Evolutionary conservation across 306 rosid species (phyloP), one percentile per base, ranked within the genome.

Genomic region (Abrus pulchellus): DNA sequence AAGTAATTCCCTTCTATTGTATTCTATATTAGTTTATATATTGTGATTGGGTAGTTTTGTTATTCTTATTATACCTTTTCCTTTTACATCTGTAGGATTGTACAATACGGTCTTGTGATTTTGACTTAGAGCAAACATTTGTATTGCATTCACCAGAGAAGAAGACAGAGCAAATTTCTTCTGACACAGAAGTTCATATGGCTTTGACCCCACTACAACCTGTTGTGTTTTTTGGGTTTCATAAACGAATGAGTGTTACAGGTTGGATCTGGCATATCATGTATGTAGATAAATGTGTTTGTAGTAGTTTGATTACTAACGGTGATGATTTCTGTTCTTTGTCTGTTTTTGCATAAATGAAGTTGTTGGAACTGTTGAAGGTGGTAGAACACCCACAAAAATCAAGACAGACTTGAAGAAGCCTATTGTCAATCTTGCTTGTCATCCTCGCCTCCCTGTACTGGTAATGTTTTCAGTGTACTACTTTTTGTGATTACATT

Each of bases 301-400:
- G 49, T 74, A 11, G 34, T 74, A 70, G 52, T 70, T 56, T 78
- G 72, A 70, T 47, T 43, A 74, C 75, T 50, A 48, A 59, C 53
- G 47, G 44, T 65, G 69, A 71, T 14, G 30, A 33, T 54, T 64
- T 72, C 54, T 65, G 59, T 57, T 78, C 41, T 80, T 75, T 38
- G 47, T 68, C 76, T 82, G 73, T 59, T 82, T 74, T 89, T 81
- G 65, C 71, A 69, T 79, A 78, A 72, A 78, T 86, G 92, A 83
- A 94, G 98, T 92, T 86, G 98, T 94, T 86, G 98, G 98, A 72
- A 94, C 98, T 52, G 91, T 94, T 49, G 98, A 94, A 86, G 98
- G 98, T 13, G 98, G 98, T 49, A 89, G 92, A 80, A 79, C 87
- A 1, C 98, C 98, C 43, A 91, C 98, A 54, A 94, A 92, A 83